Evolutionary conservation across 1,139 yeast species (phyloP).

Genomic region (Groenewaldozyma sp.): DNA sequence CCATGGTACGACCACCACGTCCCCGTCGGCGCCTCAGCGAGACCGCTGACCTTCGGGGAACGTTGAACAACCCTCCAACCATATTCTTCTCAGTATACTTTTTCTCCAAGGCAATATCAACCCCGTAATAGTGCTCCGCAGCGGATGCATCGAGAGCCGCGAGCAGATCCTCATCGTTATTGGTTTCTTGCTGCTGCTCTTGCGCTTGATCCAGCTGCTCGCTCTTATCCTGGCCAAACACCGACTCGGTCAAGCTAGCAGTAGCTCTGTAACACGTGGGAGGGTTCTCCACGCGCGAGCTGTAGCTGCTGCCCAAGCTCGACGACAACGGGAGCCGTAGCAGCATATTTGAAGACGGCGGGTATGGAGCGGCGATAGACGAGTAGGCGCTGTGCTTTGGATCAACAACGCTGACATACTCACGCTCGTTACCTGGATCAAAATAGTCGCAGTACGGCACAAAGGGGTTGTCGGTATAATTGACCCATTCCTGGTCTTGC

Average conservation of each 20-base stretch:
- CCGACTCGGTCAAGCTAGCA: slow-evolving; percentile 5
- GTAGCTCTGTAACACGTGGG: slow-evolving; percentile 21
- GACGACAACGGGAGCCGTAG: slow-evolving; percentile 24
- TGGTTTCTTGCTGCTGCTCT: too few species aligned
- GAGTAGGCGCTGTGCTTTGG: slow-evolving; percentile 68
- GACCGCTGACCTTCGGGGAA: slow-evolving; percentile 28
- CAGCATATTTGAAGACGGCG: slow-evolving; percentile 44
- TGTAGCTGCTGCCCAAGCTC: slow-evolving; percentile 23
- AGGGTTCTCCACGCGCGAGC: slow-evolving; percentile 21
- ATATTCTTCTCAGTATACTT: slow-evolving; percentile 21
- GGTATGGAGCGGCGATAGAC: slow-evolving; percentile 66
- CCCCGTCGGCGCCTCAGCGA: slow-evolving; percentile 71
- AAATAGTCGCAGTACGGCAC: slow-evolving; percentile 76
- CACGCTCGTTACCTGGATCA: slow-evolving; percentile 32
- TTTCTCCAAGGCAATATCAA: slow-evolving; percentile 17
- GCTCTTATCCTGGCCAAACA: too few species aligned
- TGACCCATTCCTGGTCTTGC: slow-evolving; percentile 66
- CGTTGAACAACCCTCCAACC: slow-evolving; percentile 15
- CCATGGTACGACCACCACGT: slow-evolving; percentile 57
- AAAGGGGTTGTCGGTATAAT: slow-evolving; percentile 83
- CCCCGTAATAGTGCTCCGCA: slow-evolving; percentile 6
- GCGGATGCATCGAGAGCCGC: too few species aligned
- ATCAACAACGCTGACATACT: slow-evolving; percentile 35
- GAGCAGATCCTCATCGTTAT: slow-evolving; percentile 10
- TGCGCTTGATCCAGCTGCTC: slow-evolving; percentile 5